phyloP scores from a whole-genome alignment of 768 basidiomycete genomes.

The Boletus rufocinnamomeus region DNA sequence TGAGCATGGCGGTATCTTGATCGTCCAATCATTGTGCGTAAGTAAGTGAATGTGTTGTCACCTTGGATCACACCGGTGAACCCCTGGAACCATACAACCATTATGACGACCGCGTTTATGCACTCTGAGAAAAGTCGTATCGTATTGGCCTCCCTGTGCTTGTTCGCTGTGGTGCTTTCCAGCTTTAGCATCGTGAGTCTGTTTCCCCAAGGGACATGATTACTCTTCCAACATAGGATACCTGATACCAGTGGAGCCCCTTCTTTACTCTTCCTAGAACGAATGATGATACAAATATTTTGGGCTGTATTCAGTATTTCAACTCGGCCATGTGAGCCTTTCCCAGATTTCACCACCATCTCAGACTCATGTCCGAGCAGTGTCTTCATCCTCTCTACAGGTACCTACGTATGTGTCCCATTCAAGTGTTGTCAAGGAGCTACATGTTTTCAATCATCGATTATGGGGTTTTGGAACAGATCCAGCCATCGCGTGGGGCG shows the following conservation, averaged over 20 bases:
- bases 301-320: not conserved
- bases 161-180: too few relatives aligned
- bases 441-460: not conserved
- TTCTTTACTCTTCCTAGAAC: not conserved
- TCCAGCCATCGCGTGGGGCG: constrained; percentile 10
- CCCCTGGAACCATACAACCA: not conserved
- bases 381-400: not conserved
- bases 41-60: constrained; percentile 1
- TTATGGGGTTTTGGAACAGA: not conserved
- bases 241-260: constrained; percentile 13
- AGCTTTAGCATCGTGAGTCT: constrained; percentile 4
- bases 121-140: constrained; percentile 15
- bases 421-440: not conserved
- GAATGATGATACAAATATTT: not conserved
- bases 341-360: not conserved
- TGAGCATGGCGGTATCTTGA: constrained; percentile 5
- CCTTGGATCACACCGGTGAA: not conserved
- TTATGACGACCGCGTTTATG: constrained; percentile 28
- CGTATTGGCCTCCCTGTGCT: constrained; percentile 7
- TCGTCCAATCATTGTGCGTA: constrained; percentile 10
- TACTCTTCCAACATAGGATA: not conserved
- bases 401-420: constrained; percentile 11
- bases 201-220: too few relatives aligned
- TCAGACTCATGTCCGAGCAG: not conserved
- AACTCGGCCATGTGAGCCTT: not conserved